Base-by-base conservation (phyloP, 768 basidiomycete genomes). In the Agaricus subrufescens region DNA sequence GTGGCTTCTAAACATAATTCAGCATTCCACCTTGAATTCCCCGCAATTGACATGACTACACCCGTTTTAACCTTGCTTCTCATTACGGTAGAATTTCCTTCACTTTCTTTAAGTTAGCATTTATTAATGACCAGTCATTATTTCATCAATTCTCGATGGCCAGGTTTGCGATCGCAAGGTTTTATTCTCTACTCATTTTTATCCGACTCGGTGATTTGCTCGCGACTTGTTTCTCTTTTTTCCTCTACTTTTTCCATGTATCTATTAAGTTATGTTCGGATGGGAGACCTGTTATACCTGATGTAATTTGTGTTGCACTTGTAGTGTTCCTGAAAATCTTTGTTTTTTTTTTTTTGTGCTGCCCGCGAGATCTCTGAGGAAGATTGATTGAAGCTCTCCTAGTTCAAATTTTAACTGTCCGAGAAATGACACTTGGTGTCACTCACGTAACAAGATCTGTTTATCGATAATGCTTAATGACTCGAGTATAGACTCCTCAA, bases 1-100 rank as follows among this genome's bases (percentile, higher is more conserved):
- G 75, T 65, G 71, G 74, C 62, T 76, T 75, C 63, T 81, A 70
- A 78, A 71, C 68, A 70, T 62, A 69, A 66, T 67, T 50, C 48
- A 54, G 53, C 46, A 55, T 57, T 59, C 60, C 57, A 55, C 63
- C 65, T 67, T 67, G 62, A 63, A 61, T 61, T 53, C 60, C 34
- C 47, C 54, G 47, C n/a, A 57, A 65, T 66, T 56, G 48, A 62
- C 67, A 61, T 74, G 65, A 70, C 69, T 73, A 77, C 72, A 71
- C 57, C 72, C 72, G 71, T 69, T 70, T 50, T 69, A 73, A 64
- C 70, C 69, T 72, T 73, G 69, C 67, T 70, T 67, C 68, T 69
- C 62, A 66, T 69, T 71, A 68, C 65, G 63, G 60, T 72, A 71
- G 71, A 72, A 67, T 65, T 42, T 56, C 61, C 64, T 54, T 69